Evolutionary conservation across 352 stramenopile genomes (phyloP).

Genomic region (Plasmopara viticola): DNA sequence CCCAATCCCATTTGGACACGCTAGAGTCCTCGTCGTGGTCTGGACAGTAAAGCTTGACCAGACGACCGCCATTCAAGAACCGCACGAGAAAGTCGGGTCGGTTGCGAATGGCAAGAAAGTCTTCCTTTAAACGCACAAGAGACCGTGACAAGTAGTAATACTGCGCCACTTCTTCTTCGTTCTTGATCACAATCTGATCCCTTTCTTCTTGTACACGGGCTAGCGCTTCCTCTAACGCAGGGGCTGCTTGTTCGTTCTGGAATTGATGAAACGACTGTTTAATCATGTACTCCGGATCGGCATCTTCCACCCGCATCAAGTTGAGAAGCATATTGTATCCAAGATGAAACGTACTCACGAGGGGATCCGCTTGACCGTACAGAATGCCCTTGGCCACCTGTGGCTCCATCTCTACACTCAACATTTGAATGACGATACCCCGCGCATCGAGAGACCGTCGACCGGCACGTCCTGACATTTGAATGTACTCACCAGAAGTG

Average conservation of each 20-base stretch:
- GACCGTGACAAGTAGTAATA: constrained; percentile 89
- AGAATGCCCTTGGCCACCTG: constrained; percentile 92
- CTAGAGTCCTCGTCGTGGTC: constrained; percentile 41
- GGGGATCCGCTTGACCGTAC: constrained; percentile 67
- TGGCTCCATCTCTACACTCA: constrained; percentile 99
- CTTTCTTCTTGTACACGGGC: constrained; percentile 77
- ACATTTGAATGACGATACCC: constrained; percentile 98
- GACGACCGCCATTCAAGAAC: constrained; percentile 91
- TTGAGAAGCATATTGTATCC: constrained; percentile 99
- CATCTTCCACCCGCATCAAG: constrained; percentile 96
- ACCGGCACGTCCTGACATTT: constrained; percentile 96
- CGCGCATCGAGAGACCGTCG: constrained; percentile 96
- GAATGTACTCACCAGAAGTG: constrained; percentile 92
- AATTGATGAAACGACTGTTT: constrained; percentile 97
- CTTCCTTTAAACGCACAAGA: constrained; percentile 87
- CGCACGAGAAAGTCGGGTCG: constrained; percentile 89
- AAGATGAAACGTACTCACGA: constrained; percentile 93
- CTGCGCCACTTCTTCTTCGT: constrained; percentile 83
- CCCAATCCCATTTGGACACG: constrained; percentile 70
- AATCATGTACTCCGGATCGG: constrained; percentile 97
- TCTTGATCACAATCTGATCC: constrained; percentile 86
- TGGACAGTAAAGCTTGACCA: constrained; percentile 79
- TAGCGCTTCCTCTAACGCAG: constrained; percentile 69
- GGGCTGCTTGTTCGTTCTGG: constrained; percentile 80
- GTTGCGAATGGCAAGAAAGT: constrained; percentile 90